Percentiles rank a stretch among this genome's conserved stretches.
Conservation (phyloP, 73 alveolate genomes). For the Paramecium tetraurelia region DNA sequence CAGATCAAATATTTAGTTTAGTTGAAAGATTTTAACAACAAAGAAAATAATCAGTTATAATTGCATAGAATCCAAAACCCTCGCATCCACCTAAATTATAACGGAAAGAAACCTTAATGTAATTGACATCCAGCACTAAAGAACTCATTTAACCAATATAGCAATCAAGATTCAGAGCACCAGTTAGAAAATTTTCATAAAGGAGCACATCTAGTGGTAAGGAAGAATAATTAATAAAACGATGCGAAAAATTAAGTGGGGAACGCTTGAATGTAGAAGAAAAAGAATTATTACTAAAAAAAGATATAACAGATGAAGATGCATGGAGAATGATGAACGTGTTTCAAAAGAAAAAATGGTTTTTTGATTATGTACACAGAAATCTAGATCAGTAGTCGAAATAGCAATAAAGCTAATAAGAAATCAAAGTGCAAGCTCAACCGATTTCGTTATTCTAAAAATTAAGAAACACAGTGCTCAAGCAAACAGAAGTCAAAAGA, state of each 20-base stretch:
- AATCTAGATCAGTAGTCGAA: neutral
- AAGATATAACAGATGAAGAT: constrained; percentile 20
- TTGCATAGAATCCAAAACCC: neutral
- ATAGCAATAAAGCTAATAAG: neutral
- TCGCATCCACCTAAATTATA: neutral
- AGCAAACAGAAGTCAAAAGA: neutral
- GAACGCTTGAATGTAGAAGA: constrained; percentile 14
- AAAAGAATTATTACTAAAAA: constrained; percentile 1
- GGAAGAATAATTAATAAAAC: neutral
- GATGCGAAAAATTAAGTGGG: neutral
- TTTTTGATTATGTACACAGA: constrained; percentile 10
- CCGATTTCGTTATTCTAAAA: neutral
- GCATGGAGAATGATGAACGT: neutral
- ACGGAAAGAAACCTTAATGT: constrained; percentile 16
- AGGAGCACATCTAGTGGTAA: constrained; percentile 1
- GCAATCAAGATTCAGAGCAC: neutral
- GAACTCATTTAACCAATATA: neutral
- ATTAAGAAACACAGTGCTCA: neutral
- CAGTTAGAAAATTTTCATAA: neutral
- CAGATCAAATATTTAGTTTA: neutral
- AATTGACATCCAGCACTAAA: neutral
- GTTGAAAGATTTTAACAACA: constrained; percentile 10
- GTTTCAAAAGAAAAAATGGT: constrained; percentile 34
- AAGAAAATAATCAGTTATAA: neutral
- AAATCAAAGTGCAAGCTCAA: neutral